Base-by-base conservation (phyloP, 495 filamentous ascomycete species). In the Daldinia grandis region DNA sequence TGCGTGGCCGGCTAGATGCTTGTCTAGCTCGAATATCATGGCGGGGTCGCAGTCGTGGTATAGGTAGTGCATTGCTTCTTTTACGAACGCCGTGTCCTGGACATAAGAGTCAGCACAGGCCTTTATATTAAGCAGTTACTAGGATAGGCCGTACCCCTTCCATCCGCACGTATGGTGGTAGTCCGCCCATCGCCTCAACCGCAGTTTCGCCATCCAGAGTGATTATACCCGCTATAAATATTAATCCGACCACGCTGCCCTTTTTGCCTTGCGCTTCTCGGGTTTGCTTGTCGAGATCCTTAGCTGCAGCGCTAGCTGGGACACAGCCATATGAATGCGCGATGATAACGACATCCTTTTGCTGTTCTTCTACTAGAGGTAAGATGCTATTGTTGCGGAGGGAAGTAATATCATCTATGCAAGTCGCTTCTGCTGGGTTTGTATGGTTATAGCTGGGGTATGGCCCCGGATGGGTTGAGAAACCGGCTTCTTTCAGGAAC, bases 231-330 rank as follows among this genome's bases (percentile, higher is more conserved):
- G 42, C 42, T 47, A 47, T 24, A 0, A 47, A 47, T 47, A 47
- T 47, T 5, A 47, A n/a, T 21, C 60, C 60, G 3, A 63, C 21
- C 14, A 63, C 35, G 3, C 60, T 37, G 4, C 60, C 50, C 0
- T 6, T 33, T n/a, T 54, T 35, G 1, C 60, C 49, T 42, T 63
- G 21, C n/a, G 19, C 17, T 21, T 12, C 14, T 8, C 60, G 60
- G 14, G 60, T 42, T 15, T 55, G 9, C 28, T 63, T 63, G 25
- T 55, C 60, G 31, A 63, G 60, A 10, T 40, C 50, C 60, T 63
- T 63, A 0, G 49, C 60, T 14, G 60, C 60, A 27, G 35, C 30
- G 50, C 49, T 35, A 19, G 31, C 21, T 5, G 37, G 31, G 47
- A 62, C 19, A 9, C 31, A 49, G 14, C 61, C 61, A 30, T 64